Percentiles rank a stretch among this genome's conserved stretches.
These are phyloP conservation scores for Adansonia gregorii DNA, from an alignment of 441 rosid genomes.

Conservation along the genomic window DNA sequence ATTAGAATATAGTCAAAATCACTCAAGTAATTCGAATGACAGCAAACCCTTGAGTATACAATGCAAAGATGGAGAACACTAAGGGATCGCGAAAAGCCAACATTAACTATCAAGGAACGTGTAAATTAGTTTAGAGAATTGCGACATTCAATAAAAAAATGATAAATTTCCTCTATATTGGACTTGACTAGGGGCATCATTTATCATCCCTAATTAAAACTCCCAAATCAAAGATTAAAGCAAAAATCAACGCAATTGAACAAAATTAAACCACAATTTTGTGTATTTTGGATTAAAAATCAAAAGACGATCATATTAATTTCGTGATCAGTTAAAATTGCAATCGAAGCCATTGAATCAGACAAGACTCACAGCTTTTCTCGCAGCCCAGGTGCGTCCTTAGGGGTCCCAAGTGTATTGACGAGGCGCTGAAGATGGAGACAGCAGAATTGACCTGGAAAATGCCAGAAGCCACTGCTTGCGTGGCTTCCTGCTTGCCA, in stretches of 20 bases:
- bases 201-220: no score
- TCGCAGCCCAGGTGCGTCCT: conserved; percentile 90
- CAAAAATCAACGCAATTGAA: conserved; percentile 5
- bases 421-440: conserved; percentile 84
- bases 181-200: not conserved
- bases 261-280: not conserved
- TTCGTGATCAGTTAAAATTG: not conserved
- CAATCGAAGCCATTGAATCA: not conserved
- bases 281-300: not conserved
- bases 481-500: conserved; percentile 73
- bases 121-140: not conserved
- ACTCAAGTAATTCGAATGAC: not conserved
- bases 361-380: conserved; percentile 76
- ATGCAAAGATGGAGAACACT: not conserved
- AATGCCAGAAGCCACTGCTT: conserved; percentile 88
- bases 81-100: not conserved
- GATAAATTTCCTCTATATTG: not conserved
- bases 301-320: not conserved
- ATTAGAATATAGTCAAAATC: conserved; percentile 4
- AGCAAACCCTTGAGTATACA: not conserved
- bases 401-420: conserved; percentile 93
- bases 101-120: not conserved
- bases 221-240: not conserved
- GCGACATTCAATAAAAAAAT: no score
- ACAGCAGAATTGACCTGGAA: conserved; percentile 95